Evolutionary conservation across 805 yeast genomes (phyloP).

Genomic region (Lipomyces yamanashiensis): DNA sequence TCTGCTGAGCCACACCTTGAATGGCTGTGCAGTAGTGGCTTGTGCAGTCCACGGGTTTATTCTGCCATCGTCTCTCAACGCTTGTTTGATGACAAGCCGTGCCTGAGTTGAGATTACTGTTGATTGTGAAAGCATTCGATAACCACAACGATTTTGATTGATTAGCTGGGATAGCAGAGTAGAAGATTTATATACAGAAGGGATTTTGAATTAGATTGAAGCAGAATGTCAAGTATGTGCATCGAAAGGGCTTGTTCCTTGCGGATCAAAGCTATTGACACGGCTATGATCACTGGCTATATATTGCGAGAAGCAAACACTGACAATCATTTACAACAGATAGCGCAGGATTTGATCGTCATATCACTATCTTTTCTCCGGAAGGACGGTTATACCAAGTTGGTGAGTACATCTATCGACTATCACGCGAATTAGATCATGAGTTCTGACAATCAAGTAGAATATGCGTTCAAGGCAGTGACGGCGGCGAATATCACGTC

Average conservation of each 20-base stretch:
- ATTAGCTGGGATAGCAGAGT: not conserved
- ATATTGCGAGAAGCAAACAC: too few relatives aligned
- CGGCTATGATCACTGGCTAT: too few relatives aligned
- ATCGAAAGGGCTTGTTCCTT: not conserved
- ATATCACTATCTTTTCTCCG: slow-evolving; percentile 97
- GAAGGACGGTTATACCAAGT: slow-evolving; percentile 98
- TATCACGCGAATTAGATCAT: not conserved
- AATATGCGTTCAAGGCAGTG: slow-evolving; percentile 96
- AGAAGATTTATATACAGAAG: not conserved
- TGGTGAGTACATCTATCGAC: slow-evolving; percentile 35
- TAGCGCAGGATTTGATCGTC: slow-evolving; percentile 93
- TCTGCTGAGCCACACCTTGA: not conserved
- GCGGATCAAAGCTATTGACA: too few relatives aligned
- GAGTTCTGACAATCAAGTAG: slow-evolving; percentile 44
- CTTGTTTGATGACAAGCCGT: not conserved
- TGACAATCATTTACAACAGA: slow-evolving; percentile 12
- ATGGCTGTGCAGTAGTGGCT: not conserved
- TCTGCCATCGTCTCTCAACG: slow-evolving; percentile 8
- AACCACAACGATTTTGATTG: not conserved
- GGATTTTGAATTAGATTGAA: not conserved
- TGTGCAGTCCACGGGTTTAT: slow-evolving; percentile 2
- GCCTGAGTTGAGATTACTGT: too few relatives aligned
- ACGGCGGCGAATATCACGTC: slow-evolving; percentile 90
- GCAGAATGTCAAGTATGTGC: slow-evolving; percentile 12
- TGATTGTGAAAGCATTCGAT: too few relatives aligned